These are phyloP conservation scores for Fremontodendron californicum DNA, from an alignment of 345 rosid genomes.

Conservation along the genomic window DNA sequence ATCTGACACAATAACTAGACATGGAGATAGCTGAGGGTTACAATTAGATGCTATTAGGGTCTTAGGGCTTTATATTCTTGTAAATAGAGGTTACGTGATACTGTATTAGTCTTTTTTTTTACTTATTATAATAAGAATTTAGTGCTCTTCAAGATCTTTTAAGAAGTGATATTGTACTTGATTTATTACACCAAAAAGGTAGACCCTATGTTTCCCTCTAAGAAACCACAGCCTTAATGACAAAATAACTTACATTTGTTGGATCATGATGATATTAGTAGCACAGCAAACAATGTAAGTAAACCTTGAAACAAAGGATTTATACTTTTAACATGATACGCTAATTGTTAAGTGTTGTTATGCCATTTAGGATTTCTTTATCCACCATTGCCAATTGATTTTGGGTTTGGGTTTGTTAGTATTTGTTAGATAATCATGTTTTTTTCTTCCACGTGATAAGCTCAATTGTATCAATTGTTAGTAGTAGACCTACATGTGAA, in stretches of 20 bases:
- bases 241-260: neutral
- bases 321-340: neutral
- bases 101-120: neutral
- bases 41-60: neutral
- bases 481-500: neutral
- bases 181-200: neutral
- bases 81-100: neutral
- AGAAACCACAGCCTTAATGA: neutral
- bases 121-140: neutral
- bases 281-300: neutral
- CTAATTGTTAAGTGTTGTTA: neutral
- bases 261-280: neutral
- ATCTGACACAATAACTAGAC: neutral
- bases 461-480: neutral
- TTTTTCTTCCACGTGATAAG: neutral
- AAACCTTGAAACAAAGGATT: neutral
- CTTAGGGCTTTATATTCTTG: neutral
- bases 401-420: neutral
- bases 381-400: neutral
- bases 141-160: neutral
- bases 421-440: neutral
- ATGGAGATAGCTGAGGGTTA: neutral
- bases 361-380: neutral
- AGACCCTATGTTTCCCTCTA: neutral
- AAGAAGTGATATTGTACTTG: neutral